phyloP scores from a whole-genome alignment of 768 basidiomycete genomes.

The Rhizopogon salebrosus region DNA sequence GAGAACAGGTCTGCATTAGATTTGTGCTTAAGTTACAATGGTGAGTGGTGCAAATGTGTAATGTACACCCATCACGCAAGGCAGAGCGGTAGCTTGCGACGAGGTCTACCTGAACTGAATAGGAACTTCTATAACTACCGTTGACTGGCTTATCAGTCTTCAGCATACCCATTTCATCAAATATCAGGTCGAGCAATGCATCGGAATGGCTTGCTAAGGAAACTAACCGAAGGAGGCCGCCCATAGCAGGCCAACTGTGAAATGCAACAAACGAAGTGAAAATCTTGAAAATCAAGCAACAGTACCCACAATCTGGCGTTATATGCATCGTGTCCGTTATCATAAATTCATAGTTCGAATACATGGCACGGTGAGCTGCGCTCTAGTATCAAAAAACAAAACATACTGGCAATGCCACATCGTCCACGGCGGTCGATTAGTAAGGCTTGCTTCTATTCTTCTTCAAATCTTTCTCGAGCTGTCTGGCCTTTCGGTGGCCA shows the following conservation, averaged over 20 bases:
- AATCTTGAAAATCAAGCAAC: not conserved
- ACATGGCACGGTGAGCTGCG: constrained; percentile 17
- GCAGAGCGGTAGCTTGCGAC: too few species aligned
- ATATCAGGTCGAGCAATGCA: not conserved
- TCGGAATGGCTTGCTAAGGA: not conserved
- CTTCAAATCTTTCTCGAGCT: constrained; percentile 87
- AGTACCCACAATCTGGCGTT: not conserved
- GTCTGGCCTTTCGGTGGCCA: constrained; percentile 86
- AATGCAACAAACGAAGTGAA: not conserved
- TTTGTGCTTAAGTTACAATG: not conserved
- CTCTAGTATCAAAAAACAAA: constrained; percentile 16
- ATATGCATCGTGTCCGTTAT: not conserved
- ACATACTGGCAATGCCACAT: constrained; percentile 22
- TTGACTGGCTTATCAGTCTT: not conserved
- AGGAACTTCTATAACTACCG: not conserved
- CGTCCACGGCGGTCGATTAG: constrained; percentile 26
- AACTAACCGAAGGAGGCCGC: not conserved
- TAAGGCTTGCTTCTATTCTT: constrained; percentile 87
- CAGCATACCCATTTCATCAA: not conserved
- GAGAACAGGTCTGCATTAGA: too few species aligned
- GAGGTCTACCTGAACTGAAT: too few species aligned
- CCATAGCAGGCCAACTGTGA: not conserved
- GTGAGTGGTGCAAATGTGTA: too few species aligned
- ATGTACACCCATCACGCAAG: too few species aligned
- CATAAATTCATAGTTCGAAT: constrained; percentile 3